Percentiles rank a stretch among this genome's conserved stretches.
Evolutionary conservation across 495 filamentous ascomycete species (phyloP).

Genomic region (Coniosporium apollinis): DNA sequence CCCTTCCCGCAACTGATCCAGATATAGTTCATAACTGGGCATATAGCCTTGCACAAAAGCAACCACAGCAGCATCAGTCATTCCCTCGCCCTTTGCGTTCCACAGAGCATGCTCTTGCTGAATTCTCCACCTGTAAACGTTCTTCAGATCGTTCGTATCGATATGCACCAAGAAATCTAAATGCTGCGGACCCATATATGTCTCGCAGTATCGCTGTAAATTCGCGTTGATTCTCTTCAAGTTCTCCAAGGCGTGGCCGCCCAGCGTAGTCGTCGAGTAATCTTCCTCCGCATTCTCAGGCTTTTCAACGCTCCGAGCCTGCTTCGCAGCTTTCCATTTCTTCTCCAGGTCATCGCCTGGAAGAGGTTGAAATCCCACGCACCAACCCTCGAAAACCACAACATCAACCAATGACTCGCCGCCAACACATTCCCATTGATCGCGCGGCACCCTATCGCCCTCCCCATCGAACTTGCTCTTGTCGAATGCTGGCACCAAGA

Average conservation of each 20-base stretch:
- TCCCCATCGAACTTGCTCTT: constrained; percentile 11
- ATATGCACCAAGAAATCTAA: constrained; percentile 12
- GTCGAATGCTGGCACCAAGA: constrained; percentile 9
- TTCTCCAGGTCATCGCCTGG: not conserved
- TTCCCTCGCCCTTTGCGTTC: too few relatives aligned
- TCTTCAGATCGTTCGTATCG: constrained; percentile 7
- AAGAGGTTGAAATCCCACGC: constrained; percentile 5
- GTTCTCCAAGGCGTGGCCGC: constrained; percentile 2
- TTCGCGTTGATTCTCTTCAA: constrained; percentile 1
- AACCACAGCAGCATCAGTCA: too few relatives aligned
- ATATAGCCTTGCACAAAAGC: too few relatives aligned
- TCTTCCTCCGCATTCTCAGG: not conserved
- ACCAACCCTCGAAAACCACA: constrained; percentile 9
- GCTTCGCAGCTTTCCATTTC: not conserved
- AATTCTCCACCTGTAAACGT: too few relatives aligned
- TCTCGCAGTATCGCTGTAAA: constrained; percentile 2
- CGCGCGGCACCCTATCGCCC: constrained; percentile 8
- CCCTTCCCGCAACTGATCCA: too few relatives aligned
- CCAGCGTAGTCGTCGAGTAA: not conserved
- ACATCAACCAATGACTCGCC: constrained; percentile 4
- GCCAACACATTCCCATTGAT: too few relatives aligned
- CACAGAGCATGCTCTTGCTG: too few relatives aligned
- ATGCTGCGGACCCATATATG: constrained; percentile 10
- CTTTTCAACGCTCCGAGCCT: not conserved
- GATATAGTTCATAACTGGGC: too few relatives aligned